phyloP scores from a whole-genome alignment of 2,329 filamentous ascomycete species.

The Aspergillus brasiliensis region DNA sequence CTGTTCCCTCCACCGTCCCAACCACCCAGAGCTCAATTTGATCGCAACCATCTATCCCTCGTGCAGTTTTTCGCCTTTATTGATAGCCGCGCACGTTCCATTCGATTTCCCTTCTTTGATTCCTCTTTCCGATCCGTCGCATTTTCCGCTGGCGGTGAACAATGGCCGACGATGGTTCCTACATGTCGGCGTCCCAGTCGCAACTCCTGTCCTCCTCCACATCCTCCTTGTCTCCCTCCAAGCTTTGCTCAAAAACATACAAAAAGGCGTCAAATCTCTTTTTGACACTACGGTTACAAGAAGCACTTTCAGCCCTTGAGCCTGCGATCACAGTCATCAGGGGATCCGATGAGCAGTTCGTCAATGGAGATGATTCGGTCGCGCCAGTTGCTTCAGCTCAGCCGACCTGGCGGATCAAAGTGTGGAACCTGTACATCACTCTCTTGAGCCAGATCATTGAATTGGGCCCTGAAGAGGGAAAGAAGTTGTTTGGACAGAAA shows the following conservation, averaged over 20 bases:
- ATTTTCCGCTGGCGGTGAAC: slow-evolving; percentile 24
- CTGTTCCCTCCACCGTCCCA: slow-evolving; percentile 12
- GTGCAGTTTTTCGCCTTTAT: not conserved
- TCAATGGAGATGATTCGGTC: slow-evolving; percentile 52
- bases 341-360: slow-evolving; percentile 38
- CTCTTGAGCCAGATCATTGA: slow-evolving; percentile 90
- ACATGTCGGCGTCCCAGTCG: slow-evolving; percentile 47
- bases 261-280: slow-evolving; percentile 93
- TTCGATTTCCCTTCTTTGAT: not conserved
- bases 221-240: slow-evolving; percentile 65
- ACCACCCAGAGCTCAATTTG: slow-evolving; percentile 11
- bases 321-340: slow-evolving; percentile 70
- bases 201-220: slow-evolving; percentile 66
- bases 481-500: slow-evolving; percentile 79
- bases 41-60: slow-evolving; percentile 6
- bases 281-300: slow-evolving; percentile 87
- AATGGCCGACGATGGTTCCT: slow-evolving; percentile 35
- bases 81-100: not conserved
- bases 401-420: slow-evolving; percentile 82
- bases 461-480: slow-evolving; percentile 85
- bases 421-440: slow-evolving; percentile 96
- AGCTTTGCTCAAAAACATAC: slow-evolving; percentile 78
- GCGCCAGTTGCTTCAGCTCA: slow-evolving; percentile 78
- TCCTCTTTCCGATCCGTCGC: slow-evolving; percentile 11
- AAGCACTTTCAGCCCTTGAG: slow-evolving; percentile 81